Evolutionary conservation across 352 stramenopile species (phyloP), one percentile per base, ranked within the genome.

Genomic region (Phytophthora megakarya): DNA sequence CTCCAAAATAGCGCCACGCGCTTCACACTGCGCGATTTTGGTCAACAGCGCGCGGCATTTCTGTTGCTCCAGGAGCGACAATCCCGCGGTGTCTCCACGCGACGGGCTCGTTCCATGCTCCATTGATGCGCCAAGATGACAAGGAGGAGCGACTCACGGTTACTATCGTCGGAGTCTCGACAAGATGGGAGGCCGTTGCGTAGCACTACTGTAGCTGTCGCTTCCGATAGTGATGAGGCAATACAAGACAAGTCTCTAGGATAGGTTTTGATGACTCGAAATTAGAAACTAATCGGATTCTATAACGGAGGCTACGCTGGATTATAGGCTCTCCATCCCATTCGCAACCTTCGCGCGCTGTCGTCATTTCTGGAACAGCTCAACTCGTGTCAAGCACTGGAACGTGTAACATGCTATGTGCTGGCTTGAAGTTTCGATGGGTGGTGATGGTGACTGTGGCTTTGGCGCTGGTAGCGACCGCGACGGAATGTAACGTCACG

Each of bases 21-120:
- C 40, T 53, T 91, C 81, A 19, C 77, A 78, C 23, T 78, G 50
- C 32, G 61, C 68, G 70, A 93, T 93, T 56, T 87, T 83, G 32
- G 49, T 56, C 23, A 91, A 65, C 52, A 93, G 44, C n/a, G 65
- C 66, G 19, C 53, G 59, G 15, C 53, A 61, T 52, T 64, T 69
- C n/a, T 58, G 51, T 30, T 68, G 52, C 45, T 73, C 58, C 21
- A 66, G 40, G 4, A 51, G 42, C 15, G 56, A 63, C 32, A 65
- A 43, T 12, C 38, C 39, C 12, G 32, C n/a, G 3, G 25, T 15
- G 3, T 22, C 18, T 26, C 11, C 40, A 23, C 21, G 37, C 21
- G 15, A 22, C 26, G 52, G 28, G 23, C 28, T 60, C 12, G 30
- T 50, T 15, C 15, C 30, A 11, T 18, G 30, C 32, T 70, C 60